A percentile compares a stretch with the other conserved stretches of the same genome.
Conservation (phyloP, 2,329 filamentous ascomycete species). For the Orbilia ellipsospora region DNA sequence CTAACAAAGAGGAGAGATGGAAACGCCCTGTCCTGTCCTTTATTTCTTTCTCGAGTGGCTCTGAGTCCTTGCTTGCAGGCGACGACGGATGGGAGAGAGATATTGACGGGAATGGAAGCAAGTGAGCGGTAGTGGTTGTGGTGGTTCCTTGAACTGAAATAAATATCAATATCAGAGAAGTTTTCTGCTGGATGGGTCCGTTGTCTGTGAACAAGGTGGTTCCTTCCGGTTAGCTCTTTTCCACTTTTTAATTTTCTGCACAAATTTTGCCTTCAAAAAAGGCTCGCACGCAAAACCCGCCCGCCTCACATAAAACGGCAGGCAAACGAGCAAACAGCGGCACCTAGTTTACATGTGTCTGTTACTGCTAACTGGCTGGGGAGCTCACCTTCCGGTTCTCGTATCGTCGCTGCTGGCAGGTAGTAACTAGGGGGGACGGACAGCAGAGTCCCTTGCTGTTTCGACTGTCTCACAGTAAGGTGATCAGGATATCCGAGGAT, state of each 20-base stretch:
- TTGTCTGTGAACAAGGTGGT: conserved; percentile 39
- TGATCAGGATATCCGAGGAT: conserved; percentile 10
- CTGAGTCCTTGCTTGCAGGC: conserved; percentile 21
- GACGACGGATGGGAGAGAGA: conserved; percentile 5
- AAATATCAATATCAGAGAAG: conserved; percentile 8
- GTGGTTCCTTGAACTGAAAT: background rate
- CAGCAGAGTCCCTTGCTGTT: conserved; percentile 41
- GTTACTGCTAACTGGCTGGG: background rate
- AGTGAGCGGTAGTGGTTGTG: conserved; percentile 38
- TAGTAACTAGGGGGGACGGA: conserved; percentile 10
- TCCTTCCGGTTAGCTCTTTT: conserved; percentile 19
- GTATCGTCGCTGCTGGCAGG: background rate
- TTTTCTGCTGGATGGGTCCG: background rate
- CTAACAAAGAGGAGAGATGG: conserved; percentile 35
- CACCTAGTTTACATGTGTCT: background rate
- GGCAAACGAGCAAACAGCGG: conserved; percentile 1
- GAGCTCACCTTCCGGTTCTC: conserved; percentile 40
- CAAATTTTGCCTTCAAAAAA: conserved; percentile 12
- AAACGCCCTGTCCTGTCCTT: conserved; percentile 17
- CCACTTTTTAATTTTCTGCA: conserved; percentile 9
- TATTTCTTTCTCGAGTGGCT: conserved; percentile 7
- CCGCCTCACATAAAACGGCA: conserved; percentile 5
- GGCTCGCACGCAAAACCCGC: conserved; percentile 18
- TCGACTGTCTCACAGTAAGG: background rate
- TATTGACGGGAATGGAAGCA: conserved; percentile 25